Conservation (phyloP, 2,329 filamentous ascomycete species). For the Ophiocordyceps camponoti-leonardi region DNA sequence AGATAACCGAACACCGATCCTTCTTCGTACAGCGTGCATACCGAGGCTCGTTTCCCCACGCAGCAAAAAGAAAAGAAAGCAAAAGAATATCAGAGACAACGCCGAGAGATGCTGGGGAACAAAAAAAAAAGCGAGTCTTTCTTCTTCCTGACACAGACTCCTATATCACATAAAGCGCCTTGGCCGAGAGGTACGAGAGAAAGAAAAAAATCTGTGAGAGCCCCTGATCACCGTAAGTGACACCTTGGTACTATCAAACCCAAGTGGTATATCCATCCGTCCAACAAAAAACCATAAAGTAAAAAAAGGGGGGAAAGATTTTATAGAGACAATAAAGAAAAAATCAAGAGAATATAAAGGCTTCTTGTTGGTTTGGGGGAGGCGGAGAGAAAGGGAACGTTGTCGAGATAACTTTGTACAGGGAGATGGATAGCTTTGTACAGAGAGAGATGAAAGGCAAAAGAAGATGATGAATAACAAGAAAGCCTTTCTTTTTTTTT, state of each 20-base stretch:
- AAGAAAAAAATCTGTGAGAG: background rate
- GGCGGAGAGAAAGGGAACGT: background rate
- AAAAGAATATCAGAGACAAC: too few relatives aligned
- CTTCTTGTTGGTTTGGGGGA: background rate
- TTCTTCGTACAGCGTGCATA: background rate
- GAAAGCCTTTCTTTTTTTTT: background rate
- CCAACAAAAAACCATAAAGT: background rate
- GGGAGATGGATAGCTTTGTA: too few relatives aligned
- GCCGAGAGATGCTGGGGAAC: background rate
- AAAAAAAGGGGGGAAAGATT: background rate
- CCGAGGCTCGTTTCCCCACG: too few relatives aligned
- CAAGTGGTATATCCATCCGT: slow-evolving; percentile 13
- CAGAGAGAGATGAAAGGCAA: background rate
- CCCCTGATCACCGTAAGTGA: background rate
- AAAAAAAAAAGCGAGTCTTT: too few relatives aligned
- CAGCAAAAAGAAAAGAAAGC: too few relatives aligned
- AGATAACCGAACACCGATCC: background rate
- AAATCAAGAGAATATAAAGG: background rate
- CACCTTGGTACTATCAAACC: slow-evolving; percentile 11
- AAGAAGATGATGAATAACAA: background rate
- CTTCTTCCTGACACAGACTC: background rate
- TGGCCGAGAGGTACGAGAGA: too few relatives aligned
- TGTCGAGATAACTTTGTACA: background rate
- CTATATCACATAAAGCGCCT: background rate
- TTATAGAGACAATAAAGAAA: background rate